Conservation (phyloP, 2,329 filamentous ascomycete genomes). For the Fusarium concolor region DNA sequence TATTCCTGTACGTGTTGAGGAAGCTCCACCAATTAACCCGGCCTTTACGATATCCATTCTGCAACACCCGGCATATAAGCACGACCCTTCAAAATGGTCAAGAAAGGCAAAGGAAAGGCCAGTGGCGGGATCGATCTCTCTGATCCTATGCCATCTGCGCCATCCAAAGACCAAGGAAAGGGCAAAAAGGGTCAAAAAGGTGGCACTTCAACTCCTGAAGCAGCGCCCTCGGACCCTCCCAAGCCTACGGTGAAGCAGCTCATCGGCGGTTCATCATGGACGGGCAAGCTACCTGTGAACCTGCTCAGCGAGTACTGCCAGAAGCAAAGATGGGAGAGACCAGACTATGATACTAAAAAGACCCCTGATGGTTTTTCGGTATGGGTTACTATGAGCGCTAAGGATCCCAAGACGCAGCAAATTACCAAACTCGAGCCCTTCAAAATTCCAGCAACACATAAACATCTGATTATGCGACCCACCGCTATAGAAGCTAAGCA, state of each 20-base stretch:
- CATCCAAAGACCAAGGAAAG: slow-evolving; percentile 59
- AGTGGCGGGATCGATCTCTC: slow-evolving; percentile 38
- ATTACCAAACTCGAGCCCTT: slow-evolving; percentile 81
- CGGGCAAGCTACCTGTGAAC: slow-evolving; percentile 94
- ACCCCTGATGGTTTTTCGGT: slow-evolving; percentile 80
- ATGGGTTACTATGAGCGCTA: slow-evolving; percentile 80
- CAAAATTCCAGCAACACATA: slow-evolving; percentile 80
- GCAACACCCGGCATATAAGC: slow-evolving; percentile 6
- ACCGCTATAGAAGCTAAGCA: slow-evolving; percentile 92
- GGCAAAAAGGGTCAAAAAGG: slow-evolving; percentile 55
- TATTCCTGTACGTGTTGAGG: slow-evolving; percentile 2
- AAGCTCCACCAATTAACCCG: slow-evolving; percentile 32
- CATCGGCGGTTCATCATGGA: slow-evolving; percentile 96
- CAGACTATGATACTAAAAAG: slow-evolving; percentile 87
- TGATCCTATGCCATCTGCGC: slow-evolving; percentile 51
- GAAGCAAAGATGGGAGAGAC: slow-evolving; percentile 94
- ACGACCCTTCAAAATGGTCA: slow-evolving; percentile 56
- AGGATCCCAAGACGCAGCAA: slow-evolving; percentile 86
- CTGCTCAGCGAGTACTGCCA: slow-evolving; percentile 94
- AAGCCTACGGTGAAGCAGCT: slow-evolving; percentile 79
- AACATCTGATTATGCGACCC: slow-evolving; percentile 78
- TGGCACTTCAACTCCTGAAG: slow-evolving; percentile 46
- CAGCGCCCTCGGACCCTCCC: slow-evolving; percentile 58
- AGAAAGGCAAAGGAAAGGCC: slow-evolving; percentile 66
- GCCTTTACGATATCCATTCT: slow-evolving; percentile 21